phyloP scores from a whole-genome alignment of 2,329 filamentous ascomycete genomes.

The Beauveria bassiana region DNA sequence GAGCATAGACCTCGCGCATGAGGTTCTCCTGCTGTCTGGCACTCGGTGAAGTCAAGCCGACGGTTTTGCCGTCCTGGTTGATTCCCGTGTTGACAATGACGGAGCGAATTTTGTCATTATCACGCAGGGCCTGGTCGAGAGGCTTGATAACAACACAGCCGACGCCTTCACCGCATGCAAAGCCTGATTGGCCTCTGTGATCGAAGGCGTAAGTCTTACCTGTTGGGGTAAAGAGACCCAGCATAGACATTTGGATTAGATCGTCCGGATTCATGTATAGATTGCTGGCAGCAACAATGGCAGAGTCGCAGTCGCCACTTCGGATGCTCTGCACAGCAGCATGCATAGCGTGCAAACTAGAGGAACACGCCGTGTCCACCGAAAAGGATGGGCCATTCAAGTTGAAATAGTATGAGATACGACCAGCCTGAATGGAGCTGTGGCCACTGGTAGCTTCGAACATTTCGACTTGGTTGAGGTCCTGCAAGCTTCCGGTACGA shows the following conservation, averaged over 20 bases:
- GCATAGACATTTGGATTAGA: slow-evolving; percentile 23
- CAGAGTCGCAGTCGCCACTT: slow-evolving; percentile 36
- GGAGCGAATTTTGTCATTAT: slow-evolving; percentile 46
- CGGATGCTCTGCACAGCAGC: slow-evolving; percentile 41
- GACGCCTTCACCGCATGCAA: slow-evolving; percentile 53
- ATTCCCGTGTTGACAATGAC: slow-evolving; percentile 42
- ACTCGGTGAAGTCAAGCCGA: slow-evolving; percentile 45
- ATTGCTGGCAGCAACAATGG: slow-evolving; percentile 40
- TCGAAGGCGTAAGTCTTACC: slow-evolving; percentile 40
- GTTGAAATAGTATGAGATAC: slow-evolving; percentile 49
- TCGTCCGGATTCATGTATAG: slow-evolving; percentile 39
- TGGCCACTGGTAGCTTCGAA: slow-evolving; percentile 43
- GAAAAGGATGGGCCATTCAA: slow-evolving; percentile 45
- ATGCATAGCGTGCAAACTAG: slow-evolving; percentile 42
- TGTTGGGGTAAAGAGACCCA: slow-evolving; percentile 36
- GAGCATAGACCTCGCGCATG: slow-evolving; percentile 29
- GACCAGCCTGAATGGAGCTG: slow-evolving; percentile 45
- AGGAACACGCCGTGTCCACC: slow-evolving; percentile 45
- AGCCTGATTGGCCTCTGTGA: slow-evolving; percentile 35
- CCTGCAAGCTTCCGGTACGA: slow-evolving; percentile 35
- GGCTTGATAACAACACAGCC: slow-evolving; percentile 49
- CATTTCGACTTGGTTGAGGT: slow-evolving; percentile 40
- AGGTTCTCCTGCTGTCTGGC: slow-evolving; percentile 36
- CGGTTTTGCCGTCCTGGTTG: slow-evolving; percentile 47
- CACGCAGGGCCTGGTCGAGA: slow-evolving; percentile 44